Base-by-base conservation (phyloP, 2,329 filamentous ascomycete genomes). In the Alternaria atra region DNA sequence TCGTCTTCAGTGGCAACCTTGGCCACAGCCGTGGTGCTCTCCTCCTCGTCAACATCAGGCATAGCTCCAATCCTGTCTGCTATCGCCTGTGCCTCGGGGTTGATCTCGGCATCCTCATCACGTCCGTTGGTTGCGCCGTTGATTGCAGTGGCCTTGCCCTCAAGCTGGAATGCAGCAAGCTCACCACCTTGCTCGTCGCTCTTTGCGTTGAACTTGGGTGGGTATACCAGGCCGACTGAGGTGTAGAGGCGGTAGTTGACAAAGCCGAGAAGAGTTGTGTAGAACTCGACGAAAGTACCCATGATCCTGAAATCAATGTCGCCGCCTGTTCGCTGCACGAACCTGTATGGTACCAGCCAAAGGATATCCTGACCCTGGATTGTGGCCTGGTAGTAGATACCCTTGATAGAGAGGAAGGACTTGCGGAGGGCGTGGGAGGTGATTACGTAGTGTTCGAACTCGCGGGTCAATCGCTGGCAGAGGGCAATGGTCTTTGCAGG, bases 231-330 rank as follows among this genome's bases (percentile, higher is more conserved):
- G 8, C 95, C 95, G 65, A 97, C 84, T 0, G 92, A 90, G 1
- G 93, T 97, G 83, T 97, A 99, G 47, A 99, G 85, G 66, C 93
- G 86, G 85, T 93, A 99, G 85, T 99, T 97, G 81, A 98, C 89
- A 74, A 99, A 99, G 62, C 94, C 91, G 20, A 99, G 85, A 13
- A 99, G 86, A 5, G 94, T 98, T 73, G 96, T 97, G 84, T 99
- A 99, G 80, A 99, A 99, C 79, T 99, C 94, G 67, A 99, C 90
- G 77, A 99, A 99, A 5, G 95, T 99, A 61, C 93, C 94, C 95
- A 99, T 99, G 81, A 99, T 99, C 74, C 95, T 87, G 83, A 97
- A 99, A 80, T 99, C 95, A 66, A 99, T 91, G 80, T 99, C 95
- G 59, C 91, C 92, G 40, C 95, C 92, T 13, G 97, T 90, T 70